Conservation (phyloP, 2,329 filamentous ascomycete species). For the Microdochium paspali region DNA sequence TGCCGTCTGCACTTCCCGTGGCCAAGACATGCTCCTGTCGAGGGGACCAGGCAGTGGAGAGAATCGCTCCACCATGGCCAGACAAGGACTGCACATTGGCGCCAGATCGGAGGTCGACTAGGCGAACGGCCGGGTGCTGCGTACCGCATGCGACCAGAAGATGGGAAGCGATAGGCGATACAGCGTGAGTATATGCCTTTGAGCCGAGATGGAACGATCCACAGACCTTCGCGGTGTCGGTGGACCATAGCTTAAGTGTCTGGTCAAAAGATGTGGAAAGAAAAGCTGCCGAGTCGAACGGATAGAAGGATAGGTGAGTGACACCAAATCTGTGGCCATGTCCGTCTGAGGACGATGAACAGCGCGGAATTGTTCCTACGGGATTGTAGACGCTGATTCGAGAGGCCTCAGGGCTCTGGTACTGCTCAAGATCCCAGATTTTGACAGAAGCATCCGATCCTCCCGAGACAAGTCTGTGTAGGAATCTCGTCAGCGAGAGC, state of each 20-base stretch:
- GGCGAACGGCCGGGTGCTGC: constrained; percentile 71
- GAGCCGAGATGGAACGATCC: constrained; percentile 60
- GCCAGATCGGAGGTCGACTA: constrained; percentile 80
- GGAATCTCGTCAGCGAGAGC: constrained; percentile 7
- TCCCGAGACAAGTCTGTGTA: constrained; percentile 64
- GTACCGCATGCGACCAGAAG: constrained; percentile 83
- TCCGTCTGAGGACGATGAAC: constrained; percentile 10
- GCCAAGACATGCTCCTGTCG: constrained; percentile 69
- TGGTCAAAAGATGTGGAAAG: constrained; percentile 72
- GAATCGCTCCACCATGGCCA: constrained; percentile 57
- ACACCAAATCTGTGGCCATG: constrained; percentile 58
- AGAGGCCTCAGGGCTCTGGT: constrained; percentile 28
- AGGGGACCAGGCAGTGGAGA: constrained; percentile 74
- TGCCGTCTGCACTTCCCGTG: constrained; percentile 78
- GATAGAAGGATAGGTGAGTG: constrained; percentile 69
- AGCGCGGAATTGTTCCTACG: constrained; percentile 37
- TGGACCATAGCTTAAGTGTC: constrained; percentile 66
- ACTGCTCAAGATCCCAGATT: constrained; percentile 74
- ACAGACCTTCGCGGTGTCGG: constrained; percentile 48
- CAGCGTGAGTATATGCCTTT: constrained; percentile 67
- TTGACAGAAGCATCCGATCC: constrained; percentile 78
- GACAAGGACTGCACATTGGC: constrained; percentile 63
- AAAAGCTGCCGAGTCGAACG: constrained; percentile 68
- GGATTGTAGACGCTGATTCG: constrained; percentile 43
- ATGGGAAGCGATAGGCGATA: constrained; percentile 63